phyloP scores from a whole-genome alignment of 805 yeast species.

The Wickerhamiella kurtzmanii region DNA sequence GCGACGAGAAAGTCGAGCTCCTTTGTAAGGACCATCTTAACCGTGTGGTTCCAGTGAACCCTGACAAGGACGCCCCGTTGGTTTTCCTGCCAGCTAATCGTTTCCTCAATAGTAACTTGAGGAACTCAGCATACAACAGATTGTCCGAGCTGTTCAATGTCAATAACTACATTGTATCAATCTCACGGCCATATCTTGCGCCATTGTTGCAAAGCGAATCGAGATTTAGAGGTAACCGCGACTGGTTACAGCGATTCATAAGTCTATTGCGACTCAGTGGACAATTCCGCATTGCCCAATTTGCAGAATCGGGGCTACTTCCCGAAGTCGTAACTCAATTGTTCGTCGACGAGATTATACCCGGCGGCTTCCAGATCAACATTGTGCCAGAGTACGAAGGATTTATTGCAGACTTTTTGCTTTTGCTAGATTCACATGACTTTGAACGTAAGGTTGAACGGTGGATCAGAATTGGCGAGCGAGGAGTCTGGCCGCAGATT shows the following conservation, averaged over 20 bases:
- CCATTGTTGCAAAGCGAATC: slow-evolving; percentile 76
- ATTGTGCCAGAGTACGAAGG: slow-evolving; percentile 78
- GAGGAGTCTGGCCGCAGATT: slow-evolving; percentile 84
- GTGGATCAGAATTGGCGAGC: slow-evolving; percentile 84
- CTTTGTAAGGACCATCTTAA: slow-evolving; percentile 44
- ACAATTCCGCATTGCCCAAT: slow-evolving; percentile 67
- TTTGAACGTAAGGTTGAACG: slow-evolving; percentile 62
- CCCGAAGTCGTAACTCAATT: slow-evolving; percentile 58
- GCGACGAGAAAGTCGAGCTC: slow-evolving; percentile 42
- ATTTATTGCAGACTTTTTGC: slow-evolving; percentile 53
- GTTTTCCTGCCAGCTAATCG: slow-evolving; percentile 31
- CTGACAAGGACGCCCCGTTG: slow-evolving; percentile 10
- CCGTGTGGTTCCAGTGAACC: slow-evolving; percentile 25
- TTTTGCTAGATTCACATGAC: slow-evolving; percentile 65
- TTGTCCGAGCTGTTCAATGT: slow-evolving; percentile 89
- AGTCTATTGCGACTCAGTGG: slow-evolving; percentile 61
- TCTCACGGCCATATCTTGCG: slow-evolving; percentile 88
- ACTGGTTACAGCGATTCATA: slow-evolving; percentile 32
- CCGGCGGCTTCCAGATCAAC: slow-evolving; percentile 71
- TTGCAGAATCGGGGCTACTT: slow-evolving; percentile 66
- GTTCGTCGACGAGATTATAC: slow-evolving; percentile 78
- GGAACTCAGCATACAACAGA: slow-evolving; percentile 67
- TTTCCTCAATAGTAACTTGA: slow-evolving; percentile 27
- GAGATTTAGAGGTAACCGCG: slow-evolving; percentile 41
- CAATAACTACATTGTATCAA: slow-evolving; percentile 78